These are phyloP conservation scores for Alternaria ethzedia DNA, from an alignment of 2,329 filamentous ascomycete species.

Conservation along the genomic window DNA sequence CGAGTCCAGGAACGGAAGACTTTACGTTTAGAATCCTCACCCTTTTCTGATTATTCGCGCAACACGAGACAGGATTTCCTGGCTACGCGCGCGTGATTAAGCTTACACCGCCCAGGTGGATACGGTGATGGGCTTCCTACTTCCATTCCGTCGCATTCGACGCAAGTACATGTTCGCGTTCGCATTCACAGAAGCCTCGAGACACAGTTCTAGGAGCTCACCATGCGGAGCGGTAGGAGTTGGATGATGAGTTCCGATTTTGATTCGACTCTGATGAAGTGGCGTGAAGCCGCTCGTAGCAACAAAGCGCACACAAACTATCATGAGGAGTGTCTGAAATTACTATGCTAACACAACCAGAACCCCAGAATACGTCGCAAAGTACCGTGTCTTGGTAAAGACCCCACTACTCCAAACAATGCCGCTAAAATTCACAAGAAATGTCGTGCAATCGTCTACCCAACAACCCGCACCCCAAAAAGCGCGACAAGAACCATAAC, in stretches of 20 bases:
- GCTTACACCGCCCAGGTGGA: not conserved
- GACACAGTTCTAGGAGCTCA: not conserved
- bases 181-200: not conserved
- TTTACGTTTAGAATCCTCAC: not conserved
- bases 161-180: not conserved
- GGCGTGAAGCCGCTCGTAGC: not conserved
- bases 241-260: no score
- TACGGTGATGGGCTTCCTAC: accelerated
- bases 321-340: not conserved
- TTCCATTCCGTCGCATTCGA: not conserved
- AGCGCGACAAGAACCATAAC: not conserved
- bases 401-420: not conserved
- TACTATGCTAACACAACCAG: not conserved
- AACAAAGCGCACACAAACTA: not conserved
- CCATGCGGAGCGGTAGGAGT: no score
- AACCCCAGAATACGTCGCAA: not conserved
- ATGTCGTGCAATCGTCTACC: no score
- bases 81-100: not conserved
- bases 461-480: no score
- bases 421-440: no score
- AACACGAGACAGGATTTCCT: not conserved
- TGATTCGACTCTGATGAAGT: no score
- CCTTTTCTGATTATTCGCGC: not conserved
- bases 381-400: not conserved
- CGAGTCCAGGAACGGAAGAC: not conserved